These are phyloP conservation scores for Cichorium intybus DNA, from an alignment of 140 eudicot species.

Conservation along the genomic window DNA sequence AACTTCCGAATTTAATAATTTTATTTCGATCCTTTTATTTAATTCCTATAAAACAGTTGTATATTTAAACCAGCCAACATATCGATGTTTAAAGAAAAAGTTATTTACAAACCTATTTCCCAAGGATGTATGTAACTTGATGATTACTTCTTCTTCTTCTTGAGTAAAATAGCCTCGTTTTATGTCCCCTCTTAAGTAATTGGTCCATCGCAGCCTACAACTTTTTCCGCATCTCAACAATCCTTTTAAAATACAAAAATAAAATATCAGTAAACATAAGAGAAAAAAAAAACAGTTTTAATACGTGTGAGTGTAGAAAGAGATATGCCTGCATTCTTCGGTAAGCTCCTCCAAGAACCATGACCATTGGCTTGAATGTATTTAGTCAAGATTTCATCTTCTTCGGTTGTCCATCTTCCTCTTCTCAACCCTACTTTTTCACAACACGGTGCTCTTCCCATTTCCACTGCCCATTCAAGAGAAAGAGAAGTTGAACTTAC, in stretches of 20 bases:
- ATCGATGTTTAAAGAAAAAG: too few relatives aligned
- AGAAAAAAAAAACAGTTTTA: neutral
- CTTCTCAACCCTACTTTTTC: conserved; percentile 67
- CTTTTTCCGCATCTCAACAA: conserved; percentile 80
- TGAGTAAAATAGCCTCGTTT: conserved; percentile 64
- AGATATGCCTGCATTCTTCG: conserved; percentile 62
- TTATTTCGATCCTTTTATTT: too few relatives aligned
- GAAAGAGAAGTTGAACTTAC: neutral
- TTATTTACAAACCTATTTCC: conserved; percentile 55
- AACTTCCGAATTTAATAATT: too few relatives aligned
- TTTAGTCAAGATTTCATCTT: conserved; percentile 51
- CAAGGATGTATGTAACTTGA: conserved; percentile 57
- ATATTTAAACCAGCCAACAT: too few relatives aligned
- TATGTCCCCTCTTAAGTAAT: conserved; percentile 63
- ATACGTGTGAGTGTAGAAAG: neutral
- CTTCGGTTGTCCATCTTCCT: conserved; percentile 77
- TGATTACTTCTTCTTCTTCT: conserved; percentile 50
- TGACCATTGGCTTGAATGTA: conserved; percentile 70
- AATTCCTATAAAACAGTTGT: too few relatives aligned
- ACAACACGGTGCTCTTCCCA: conserved; percentile 78
- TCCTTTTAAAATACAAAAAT: conserved; percentile 26
- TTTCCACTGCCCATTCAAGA: neutral
- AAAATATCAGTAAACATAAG: too few relatives aligned
- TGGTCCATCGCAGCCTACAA: conserved; percentile 76
- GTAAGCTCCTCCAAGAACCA: conserved; percentile 75